Evolutionary conservation across 495 filamentous ascomycete species (phyloP), one percentile per base, ranked within the genome.

Genomic region (Beverwykella pulmonaria): DNA sequence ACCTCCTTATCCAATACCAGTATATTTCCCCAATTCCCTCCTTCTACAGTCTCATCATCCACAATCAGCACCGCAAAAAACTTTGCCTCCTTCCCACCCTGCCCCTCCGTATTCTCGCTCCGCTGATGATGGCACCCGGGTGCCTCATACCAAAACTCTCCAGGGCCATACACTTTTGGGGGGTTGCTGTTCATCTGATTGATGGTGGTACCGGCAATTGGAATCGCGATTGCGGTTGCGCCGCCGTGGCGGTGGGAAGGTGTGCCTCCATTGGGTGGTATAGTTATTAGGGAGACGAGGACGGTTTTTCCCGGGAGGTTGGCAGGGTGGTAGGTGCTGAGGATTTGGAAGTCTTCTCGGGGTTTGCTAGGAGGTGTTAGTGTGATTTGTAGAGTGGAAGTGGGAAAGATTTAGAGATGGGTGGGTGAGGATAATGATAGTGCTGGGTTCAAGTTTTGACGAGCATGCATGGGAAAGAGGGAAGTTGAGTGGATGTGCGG

Each of bases 151-250:
- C 74, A 81, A 17, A 69, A 71, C 8, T 71, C 77, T 0, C 78
- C 79, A 1, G 44, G 26, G 19, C 65, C 14, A 22, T 71, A 68
- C 0, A 70, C 53, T 29, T 66, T 69, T 58, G 76, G 75, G 20
- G 70, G 71, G 9, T 76, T 70, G 36, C 79, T 49, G 58, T 82
- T 81, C 80, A 82, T 82, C 41, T 78, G 77, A 49, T 80, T 80
- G 26, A 76, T 52, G 0, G 74, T 36, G 0, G 68, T 60, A 17
- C 79, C 80, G 12, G 52, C 44, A 17, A 80, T 23, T 0, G 81
- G 71, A 26, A 76, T 70, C 0, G 65, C 80, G 29, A 72, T 65
- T 1, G 80, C 77, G 0, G 75, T 69, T 7, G 73, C 74, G 26
- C 74, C 75, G 2, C 75, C 73, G 52, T 82, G 80, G 14, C 75